Evolutionary conservation across 108 stramenopile genomes (phyloP), one percentile per base, ranked within the genome.

Genomic region (Epithemia pelagica): DNA sequence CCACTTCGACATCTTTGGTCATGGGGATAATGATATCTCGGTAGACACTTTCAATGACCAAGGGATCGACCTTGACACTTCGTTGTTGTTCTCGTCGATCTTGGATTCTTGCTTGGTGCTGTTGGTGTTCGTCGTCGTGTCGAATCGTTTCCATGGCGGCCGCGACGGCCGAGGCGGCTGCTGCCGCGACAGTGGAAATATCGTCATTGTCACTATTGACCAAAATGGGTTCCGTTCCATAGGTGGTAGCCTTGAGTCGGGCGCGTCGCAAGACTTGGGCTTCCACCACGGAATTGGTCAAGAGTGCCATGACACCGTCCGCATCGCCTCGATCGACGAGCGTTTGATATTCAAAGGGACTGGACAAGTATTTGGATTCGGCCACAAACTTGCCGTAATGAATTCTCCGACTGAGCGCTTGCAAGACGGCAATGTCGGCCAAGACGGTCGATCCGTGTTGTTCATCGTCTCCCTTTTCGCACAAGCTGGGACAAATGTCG

Each of bases 321-420:
- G 90, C 92, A 78, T 99, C 96, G n/a, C 84, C 87, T 1, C 76
- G 88, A 28, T 90, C 88, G 20, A 96, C 95, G 61, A 99, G 74
- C 53, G 68, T 64, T 70, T 89, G 91, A 74, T 91, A 96, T 61
- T 77, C 89, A 37, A 88, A 79, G n/a, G 93, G 91, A 70, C 95
- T 86, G 30, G 65, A 68, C 66, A 81, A 75, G 70, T 90, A 98
- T 73, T 99, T 99, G 73, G 82, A 82, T 87, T 99, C 98, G 0
- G 97, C 98, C 0, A 98, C 98, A 75, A 98, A 98, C 68, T 97
- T 97, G 28, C 98, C 98, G 59, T 92, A 96, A 69, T 99, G 98
- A 30, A 98, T 89, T 58, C 98, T 78, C 59, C 89, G 84, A 27
- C 81, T 83, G 28, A 99, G 69, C 8, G 97, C 97, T 68, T 98